Evolutionary conservation across 2,329 filamentous ascomycete species (phyloP), one percentile per base, ranked within the genome.

Genomic region (Fusarium hostae): DNA sequence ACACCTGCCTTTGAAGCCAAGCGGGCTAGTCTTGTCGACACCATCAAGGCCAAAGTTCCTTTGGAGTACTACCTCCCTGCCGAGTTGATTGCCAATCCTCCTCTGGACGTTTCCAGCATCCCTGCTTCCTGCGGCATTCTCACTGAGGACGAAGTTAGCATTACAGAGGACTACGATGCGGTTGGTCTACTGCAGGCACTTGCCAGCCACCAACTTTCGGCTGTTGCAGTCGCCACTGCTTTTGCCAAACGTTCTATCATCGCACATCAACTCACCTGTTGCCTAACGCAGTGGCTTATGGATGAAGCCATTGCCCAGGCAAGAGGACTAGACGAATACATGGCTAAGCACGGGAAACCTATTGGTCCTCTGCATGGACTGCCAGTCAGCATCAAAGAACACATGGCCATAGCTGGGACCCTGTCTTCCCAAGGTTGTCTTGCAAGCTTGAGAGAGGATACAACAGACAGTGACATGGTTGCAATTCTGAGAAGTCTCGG

Each of bases 401-500:
- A 73, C 16, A 59, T 73, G 24, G 57, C 60, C 0, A 52, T 73
- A 18, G 63, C 66, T 26, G 69, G 66, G 1, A 63, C 59, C 10
- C 57, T 70, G 8, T 30, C 26, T 3, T 60, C 63, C 5, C 51
- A 59, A 5, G 62, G 54, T 0, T 73, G 35, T 18, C 37, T 67
- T 5, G 51, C 66, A 4, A 60, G 48, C 4, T 12, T 60, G 5
- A 59, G 47, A 32, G 57, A 64, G 18, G 70, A 72, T 18, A 37
- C 54, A 2, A 37, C 54, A 18, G 70, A 73, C 6, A 63, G 69
- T 8, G 39, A 59, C 1, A 84, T 86, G 0, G 87, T 92, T 0
- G 83, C 87, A 9, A 81, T 91, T 2, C 80, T 93, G 5, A 80
- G 87, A 32, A 83, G 84, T 28, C 82, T 89, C 0, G 91, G 91